Evolutionary conservation across 306 rosid species (phyloP).

Genomic region (Prosopis cineraria): DNA sequence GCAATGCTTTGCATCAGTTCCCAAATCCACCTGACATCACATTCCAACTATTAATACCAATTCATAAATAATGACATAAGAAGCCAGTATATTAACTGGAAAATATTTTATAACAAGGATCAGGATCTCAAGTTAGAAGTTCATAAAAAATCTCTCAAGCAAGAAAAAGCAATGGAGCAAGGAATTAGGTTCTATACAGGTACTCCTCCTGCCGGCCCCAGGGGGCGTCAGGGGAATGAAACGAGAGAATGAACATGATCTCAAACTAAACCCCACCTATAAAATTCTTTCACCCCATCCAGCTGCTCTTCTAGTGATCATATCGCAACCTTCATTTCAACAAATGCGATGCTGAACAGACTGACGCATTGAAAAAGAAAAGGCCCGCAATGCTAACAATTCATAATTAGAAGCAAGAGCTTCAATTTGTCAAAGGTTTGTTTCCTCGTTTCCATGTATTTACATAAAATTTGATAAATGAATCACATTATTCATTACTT

Average conservation of each 20-base stretch:
- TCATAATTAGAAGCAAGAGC: neutral
- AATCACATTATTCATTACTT: no score
- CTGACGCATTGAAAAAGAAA: neutral
- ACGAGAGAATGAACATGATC: neutral
- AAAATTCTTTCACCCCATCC: neutral
- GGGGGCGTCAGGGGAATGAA: no score
- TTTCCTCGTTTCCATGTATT: no score
- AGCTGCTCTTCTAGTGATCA: no score
- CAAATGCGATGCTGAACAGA: neutral
- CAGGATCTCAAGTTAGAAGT: neutral
- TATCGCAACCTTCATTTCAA: neutral
- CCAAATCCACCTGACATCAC: constrained; percentile 90
- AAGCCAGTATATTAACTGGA: neutral
- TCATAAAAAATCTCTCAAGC: neutral
- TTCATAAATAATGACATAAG: neutral
- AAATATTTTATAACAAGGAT: neutral
- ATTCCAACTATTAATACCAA: neutral
- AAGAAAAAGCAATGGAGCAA: no score
- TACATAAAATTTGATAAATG: no score
- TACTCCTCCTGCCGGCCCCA: no score
- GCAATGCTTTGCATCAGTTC: constrained; percentile 73
- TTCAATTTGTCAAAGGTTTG: neutral
- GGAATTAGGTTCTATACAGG: no score
- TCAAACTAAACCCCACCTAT: neutral
- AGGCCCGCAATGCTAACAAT: neutral